Evolutionary conservation across 106 monocot genomes (phyloP).

Genomic region (Dendrobium chrysotoxum): DNA sequence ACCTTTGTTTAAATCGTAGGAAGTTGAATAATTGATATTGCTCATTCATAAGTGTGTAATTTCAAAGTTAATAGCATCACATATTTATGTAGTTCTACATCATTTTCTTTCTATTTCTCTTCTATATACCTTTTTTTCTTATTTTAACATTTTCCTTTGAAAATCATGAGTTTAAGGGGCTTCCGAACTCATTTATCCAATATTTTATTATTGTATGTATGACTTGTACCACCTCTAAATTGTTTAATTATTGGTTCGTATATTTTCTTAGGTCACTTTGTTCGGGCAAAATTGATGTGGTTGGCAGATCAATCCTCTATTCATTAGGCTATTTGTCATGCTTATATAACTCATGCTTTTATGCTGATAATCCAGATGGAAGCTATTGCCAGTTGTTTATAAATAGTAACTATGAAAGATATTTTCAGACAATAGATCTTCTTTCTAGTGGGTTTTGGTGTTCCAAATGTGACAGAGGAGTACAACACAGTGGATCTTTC

Average conservation of each 20-base stretch:
- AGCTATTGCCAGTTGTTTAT: constrained; percentile 57
- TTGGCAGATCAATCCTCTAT: constrained; percentile 32
- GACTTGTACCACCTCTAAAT: background rate
- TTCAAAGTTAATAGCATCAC: too few species aligned
- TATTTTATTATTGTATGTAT: background rate
- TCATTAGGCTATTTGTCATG: constrained; percentile 90
- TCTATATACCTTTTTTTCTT: too few species aligned
- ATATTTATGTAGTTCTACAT: background rate
- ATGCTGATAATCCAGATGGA: constrained; percentile 13
- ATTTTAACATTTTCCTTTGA: background rate
- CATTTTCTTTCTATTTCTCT: too few species aligned
- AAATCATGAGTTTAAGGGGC: background rate
- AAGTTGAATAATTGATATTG: too few species aligned
- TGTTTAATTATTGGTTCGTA: background rate
- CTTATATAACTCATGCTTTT: constrained; percentile 39
- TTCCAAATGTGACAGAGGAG: constrained; percentile 52
- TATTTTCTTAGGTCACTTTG: constrained; percentile 37
- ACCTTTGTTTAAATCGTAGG: too few species aligned
- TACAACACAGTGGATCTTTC: constrained; percentile 13
- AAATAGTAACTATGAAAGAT: constrained; percentile 20
- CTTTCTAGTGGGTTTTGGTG: constrained; percentile 72
- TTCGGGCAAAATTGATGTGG: constrained; percentile 22
- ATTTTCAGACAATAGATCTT: constrained; percentile 52
- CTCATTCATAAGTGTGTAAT: too few species aligned
- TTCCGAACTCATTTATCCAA: background rate